A percentile compares a stretch with the other conserved stretches of the same genome.
phyloP scores from a whole-genome alignment of 108 stramenopile genomes.

The Cyclotella choctawhatcheeana region DNA sequence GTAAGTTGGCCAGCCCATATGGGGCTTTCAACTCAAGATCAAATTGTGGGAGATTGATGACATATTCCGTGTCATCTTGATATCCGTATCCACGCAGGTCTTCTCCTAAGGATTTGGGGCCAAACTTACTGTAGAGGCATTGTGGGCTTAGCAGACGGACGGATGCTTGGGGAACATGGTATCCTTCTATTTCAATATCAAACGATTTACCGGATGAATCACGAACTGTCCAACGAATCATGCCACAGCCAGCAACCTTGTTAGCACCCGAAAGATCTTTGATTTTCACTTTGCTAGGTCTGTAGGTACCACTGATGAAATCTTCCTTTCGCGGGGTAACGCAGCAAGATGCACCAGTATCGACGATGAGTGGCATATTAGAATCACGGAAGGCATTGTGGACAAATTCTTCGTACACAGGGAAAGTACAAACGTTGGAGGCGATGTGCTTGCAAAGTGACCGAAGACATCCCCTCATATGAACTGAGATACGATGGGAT shows the following conservation, averaged over 20 bases:
- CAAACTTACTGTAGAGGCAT: neutral
- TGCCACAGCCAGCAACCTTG: constrained; percentile 3
- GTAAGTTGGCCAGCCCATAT: neutral
- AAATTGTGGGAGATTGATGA: neutral
- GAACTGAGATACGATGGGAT: too few species aligned
- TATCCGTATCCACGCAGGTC: neutral
- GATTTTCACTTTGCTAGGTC: neutral
- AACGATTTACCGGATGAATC: neutral
- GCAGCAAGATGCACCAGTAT: constrained; percentile 3
- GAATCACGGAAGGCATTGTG: too few species aligned
- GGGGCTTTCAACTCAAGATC: neutral
- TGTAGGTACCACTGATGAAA: neutral
- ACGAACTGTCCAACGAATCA: neutral
- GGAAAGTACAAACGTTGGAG: too few species aligned
- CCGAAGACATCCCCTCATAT: too few species aligned
- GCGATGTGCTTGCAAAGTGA: too few species aligned
- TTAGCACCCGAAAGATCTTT: constrained; percentile 4
- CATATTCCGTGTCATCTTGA: neutral
- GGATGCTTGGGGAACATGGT: neutral
- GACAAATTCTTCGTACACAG: too few species aligned
- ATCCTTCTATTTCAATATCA: neutral
- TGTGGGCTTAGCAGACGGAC: neutral
- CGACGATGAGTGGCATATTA: neutral
- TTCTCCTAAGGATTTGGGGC: neutral
- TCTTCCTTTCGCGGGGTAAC: neutral